These are phyloP conservation scores for Rhododendron henanense DNA, from an alignment of 148 eudicot species.

Conservation along the genomic window DNA sequence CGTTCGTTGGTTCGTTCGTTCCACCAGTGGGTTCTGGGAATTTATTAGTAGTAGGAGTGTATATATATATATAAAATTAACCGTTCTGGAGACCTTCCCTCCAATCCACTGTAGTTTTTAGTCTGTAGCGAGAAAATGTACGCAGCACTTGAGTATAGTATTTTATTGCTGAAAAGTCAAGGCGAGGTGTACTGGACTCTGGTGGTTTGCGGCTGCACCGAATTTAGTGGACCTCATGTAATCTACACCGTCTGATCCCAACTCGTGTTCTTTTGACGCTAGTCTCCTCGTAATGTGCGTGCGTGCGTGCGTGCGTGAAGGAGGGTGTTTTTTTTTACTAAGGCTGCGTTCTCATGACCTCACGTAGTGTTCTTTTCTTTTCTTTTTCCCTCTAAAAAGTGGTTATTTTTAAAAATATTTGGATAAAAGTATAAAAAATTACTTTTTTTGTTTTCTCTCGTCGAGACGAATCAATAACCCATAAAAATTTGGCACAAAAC, in stretches of 20 bases:
- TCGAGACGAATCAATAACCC: no score
- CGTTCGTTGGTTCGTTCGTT: background rate
- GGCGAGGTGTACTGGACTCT: background rate
- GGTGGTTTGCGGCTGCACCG: no score
- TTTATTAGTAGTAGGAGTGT: background rate
- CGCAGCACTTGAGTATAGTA: background rate
- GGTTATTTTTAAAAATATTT: no score
- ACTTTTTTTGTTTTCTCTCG: no score
- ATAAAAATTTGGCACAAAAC: no score
- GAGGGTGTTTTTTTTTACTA: no score
- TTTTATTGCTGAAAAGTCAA: background rate
- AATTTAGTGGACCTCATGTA: background rate
- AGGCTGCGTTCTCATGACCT: no score
- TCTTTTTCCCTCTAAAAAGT: no score
- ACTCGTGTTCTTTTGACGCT: background rate
- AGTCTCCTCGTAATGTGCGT: no score
- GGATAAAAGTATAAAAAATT: no score
- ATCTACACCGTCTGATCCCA: background rate
- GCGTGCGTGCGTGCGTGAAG: no score
- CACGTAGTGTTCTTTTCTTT: no score
- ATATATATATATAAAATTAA: background rate
- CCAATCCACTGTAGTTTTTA: background rate
- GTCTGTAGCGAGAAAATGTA: background rate
- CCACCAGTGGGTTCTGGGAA: background rate
- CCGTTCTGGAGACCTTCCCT: conserved; percentile 1